Conservation (phyloP, 2,329 filamentous ascomycete species). For the Keithomyces neogunnii region DNA sequence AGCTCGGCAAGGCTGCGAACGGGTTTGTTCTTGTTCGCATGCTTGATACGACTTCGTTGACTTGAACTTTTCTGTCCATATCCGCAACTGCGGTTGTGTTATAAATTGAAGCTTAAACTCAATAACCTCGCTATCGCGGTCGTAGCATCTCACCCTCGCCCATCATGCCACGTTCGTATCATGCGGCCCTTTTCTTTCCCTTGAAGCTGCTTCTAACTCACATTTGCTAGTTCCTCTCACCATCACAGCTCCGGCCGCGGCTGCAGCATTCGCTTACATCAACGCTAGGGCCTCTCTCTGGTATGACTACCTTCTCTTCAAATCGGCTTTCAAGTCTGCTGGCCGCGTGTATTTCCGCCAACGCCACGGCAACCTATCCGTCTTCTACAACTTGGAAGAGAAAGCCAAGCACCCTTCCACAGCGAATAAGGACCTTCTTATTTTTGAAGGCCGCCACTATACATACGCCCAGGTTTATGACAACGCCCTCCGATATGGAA, state of each 20-base stretch:
- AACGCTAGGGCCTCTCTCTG: slow-evolving; percentile 61
- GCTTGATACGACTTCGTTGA: not conserved
- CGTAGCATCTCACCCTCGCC: not conserved
- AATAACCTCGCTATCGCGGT: not conserved
- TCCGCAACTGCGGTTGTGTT: too few relatives aligned
- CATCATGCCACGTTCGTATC: not conserved
- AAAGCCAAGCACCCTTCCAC: slow-evolving; percentile 45
- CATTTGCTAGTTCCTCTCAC: slow-evolving; percentile 38
- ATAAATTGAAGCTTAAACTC: too few relatives aligned
- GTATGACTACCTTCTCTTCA: slow-evolving; percentile 58
- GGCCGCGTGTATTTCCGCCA: slow-evolving; percentile 37
- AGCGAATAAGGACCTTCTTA: slow-evolving; percentile 50
- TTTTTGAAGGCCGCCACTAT: slow-evolving; percentile 60
- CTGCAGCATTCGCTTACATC: slow-evolving; percentile 65
- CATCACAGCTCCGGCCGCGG: slow-evolving; percentile 50
- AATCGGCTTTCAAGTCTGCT: slow-evolving; percentile 38
- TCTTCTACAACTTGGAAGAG: slow-evolving; percentile 69
- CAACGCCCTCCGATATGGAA: slow-evolving; percentile 60
- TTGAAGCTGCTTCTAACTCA: not conserved
- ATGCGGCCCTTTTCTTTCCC: not conserved
- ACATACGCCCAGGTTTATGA: slow-evolving; percentile 73
- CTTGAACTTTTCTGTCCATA: not conserved
- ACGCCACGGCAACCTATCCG: slow-evolving; percentile 52
- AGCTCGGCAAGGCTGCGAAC: not conserved
- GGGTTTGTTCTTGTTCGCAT: not conserved